Evolutionary conservation across 2,329 filamentous ascomycete species (phyloP).

Genomic region (Chaetomium strumarium): DNA sequence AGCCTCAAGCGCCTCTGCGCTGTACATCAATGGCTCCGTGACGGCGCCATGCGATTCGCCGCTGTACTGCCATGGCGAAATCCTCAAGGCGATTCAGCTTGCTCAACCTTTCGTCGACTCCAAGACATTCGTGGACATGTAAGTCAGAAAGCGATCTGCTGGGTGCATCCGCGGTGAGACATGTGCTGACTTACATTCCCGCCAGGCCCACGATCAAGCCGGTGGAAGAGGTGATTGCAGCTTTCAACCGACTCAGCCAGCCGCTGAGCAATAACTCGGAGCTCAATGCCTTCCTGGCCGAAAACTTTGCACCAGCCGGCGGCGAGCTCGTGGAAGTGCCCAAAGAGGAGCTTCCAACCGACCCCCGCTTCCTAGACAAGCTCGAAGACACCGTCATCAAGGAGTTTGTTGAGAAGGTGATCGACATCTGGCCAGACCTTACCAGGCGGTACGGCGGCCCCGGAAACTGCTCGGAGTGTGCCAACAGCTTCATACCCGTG

Average conservation of each 20-base stretch:
- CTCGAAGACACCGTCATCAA: conserved; percentile 53
- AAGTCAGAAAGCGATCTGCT: no score
- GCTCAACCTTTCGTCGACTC: conserved; percentile 60
- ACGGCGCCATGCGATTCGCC: conserved; percentile 61
- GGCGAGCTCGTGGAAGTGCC: conserved; percentile 54
- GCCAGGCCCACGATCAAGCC: conserved; percentile 53
- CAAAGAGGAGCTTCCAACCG: conserved; percentile 44
- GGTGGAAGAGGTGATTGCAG: conserved; percentile 53
- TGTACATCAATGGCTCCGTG: conserved; percentile 56
- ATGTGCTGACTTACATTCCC: conserved; percentile 13
- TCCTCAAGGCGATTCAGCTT: conserved; percentile 57
- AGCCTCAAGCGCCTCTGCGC: conserved; percentile 32
- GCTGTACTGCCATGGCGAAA: conserved; percentile 61
- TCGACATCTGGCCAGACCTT: conserved; percentile 63
- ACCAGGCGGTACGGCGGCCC: conserved; percentile 52
- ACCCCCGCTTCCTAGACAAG: conserved; percentile 52
- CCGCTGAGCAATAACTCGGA: conserved; percentile 59
- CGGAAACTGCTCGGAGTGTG: conserved; percentile 52
- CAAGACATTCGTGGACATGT: conserved; percentile 68
- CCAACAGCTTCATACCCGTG: conserved; percentile 59
- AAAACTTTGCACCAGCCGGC: conserved; percentile 58
- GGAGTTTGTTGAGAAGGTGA: conserved; percentile 58
- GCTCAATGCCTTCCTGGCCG: conserved; percentile 55
- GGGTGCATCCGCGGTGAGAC: conserved; percentile 9
- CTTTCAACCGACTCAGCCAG: conserved; percentile 53